Base-by-base conservation (phyloP, 1,284 basidiomycete species). In the Papiliotrema fonsecae region DNA sequence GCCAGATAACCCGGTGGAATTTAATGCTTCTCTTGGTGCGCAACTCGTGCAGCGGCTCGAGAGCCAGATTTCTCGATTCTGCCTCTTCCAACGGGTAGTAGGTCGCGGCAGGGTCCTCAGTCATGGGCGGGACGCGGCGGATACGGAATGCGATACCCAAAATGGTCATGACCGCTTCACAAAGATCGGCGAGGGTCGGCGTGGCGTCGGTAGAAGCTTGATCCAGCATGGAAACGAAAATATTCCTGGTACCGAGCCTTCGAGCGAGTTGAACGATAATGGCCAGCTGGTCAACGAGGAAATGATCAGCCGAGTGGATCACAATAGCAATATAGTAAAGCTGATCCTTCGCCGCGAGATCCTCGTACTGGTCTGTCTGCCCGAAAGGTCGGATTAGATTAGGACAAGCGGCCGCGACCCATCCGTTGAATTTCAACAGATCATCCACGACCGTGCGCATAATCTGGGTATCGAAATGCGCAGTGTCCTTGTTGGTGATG, bases 221-320 rank as follows among this genome's bases (percentile, higher is more conserved):
- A 70, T 97, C 93, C 50, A 97, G 78, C 86, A 97, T 91, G 6
- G 89, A 93, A 16, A 96, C 92, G 69, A 97, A 97, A 39, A 97
- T 76, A 62, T 88, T 90, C 47, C 82, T 78, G 3, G 87, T 84
- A 6, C 92, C 92, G 7, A 97, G 80, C 6, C 89, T 83, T 60
- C 87, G 85, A 0, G 88, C 87, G 61, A 96, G 81, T 70, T 97
- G 92, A 2, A 97, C 87, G 56, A 97, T 93, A 58, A 93, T 88
- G 16, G 92, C 88, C 26, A 97, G 82, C 71, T 97, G 92, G 76
- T 97, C 92, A 54, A 94, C 87, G 40, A 97, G 81, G 77, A 97
- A 97, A 71, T 97, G 92, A 77, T 97, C 92, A 6, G 92, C 92
- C 11, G 89, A 93, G 72, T 97, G 91, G 32, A 97, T 87, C 56